Evolutionary conservation across 2,329 filamentous ascomycete species (phyloP).

Genomic region (Pseudovirgaria hyperparasitica): DNA sequence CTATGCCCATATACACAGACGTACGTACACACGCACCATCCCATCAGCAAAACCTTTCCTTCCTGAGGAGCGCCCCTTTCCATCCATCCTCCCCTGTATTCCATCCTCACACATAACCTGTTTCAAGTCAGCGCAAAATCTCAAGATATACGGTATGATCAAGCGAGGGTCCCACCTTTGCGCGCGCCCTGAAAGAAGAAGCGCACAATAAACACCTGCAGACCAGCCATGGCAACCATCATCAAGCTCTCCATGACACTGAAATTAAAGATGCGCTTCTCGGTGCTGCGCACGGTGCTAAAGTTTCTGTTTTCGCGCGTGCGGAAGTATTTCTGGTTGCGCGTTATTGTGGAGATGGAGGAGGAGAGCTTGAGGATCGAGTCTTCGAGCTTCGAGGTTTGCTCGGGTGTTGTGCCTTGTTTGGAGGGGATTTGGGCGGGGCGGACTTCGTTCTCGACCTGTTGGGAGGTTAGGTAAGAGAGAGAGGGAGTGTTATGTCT

Average conservation of each 20-base stretch:
- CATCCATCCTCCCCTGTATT: too few species aligned
- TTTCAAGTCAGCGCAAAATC: too few species aligned
- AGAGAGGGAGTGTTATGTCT: slow-evolving; percentile 1
- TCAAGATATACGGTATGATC: too few species aligned
- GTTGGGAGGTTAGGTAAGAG: slow-evolving; percentile 3
- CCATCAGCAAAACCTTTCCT: too few species aligned
- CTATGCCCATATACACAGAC: too few species aligned
- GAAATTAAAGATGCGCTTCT: slow-evolving; percentile 93
- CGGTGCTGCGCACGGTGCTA: slow-evolving; percentile 91
- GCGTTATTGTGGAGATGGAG: slow-evolving; percentile 83
- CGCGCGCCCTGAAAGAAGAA: slow-evolving; percentile 96
- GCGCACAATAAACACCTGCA: slow-evolving; percentile 93
- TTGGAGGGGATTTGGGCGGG: slow-evolving; percentile 68
- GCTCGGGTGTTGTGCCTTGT: slow-evolving; percentile 77
- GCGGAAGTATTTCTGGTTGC: slow-evolving; percentile 99
- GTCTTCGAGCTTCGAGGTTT: slow-evolving; percentile 80
- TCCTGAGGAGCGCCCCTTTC: too few species aligned
- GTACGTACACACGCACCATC: too few species aligned
- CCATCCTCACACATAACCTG: too few species aligned
- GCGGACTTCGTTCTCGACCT: slow-evolving; percentile 86
- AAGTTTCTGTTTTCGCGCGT: slow-evolving; percentile 98
- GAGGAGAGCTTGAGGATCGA: slow-evolving; percentile 90
- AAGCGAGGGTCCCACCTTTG: slow-evolving; percentile 50
- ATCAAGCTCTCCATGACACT: slow-evolving; percentile 83
- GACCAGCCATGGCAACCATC: slow-evolving; percentile 86